These are phyloP conservation scores for Delonix regia DNA, from an alignment of 306 rosid species.

Conservation along the genomic window DNA sequence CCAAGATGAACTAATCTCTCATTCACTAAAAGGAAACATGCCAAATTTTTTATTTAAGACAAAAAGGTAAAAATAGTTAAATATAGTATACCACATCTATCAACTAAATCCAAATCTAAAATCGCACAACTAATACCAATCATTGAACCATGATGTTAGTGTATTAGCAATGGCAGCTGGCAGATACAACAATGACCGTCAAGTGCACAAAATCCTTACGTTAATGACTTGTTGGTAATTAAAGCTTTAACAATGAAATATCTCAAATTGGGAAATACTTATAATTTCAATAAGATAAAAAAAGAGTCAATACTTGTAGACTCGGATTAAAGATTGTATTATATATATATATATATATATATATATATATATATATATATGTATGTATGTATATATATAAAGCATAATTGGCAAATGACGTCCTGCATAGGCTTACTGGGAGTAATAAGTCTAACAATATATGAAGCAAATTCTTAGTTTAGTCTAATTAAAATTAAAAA, in stretches of 20 bases:
- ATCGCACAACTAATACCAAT: conserved; percentile 63
- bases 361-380: too few relatives aligned
- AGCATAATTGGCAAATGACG: too few relatives aligned
- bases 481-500: too few relatives aligned
- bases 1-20: conserved; percentile 83
- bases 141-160: conserved; percentile 76
- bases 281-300: too few relatives aligned
- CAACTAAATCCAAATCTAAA: too few relatives aligned
- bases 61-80: background rate
- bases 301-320: conserved; percentile 56
- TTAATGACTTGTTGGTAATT: conserved; percentile 21
- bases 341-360: too few relatives aligned
- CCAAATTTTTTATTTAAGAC: too few relatives aligned
- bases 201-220: conserved; percentile 16
- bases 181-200: conserved; percentile 78
- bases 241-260: conserved; percentile 8
- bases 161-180: conserved; percentile 89
- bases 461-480: too few relatives aligned
- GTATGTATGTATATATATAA: too few relatives aligned
- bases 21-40: conserved; percentile 75
- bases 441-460: too few relatives aligned
- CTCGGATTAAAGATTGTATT: too few relatives aligned
- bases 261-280: background rate
- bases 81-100: background rate
- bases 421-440: too few relatives aligned